phyloP scores from a whole-genome alignment of 148 eudicot species.

The Polygonum maritimum region DNA sequence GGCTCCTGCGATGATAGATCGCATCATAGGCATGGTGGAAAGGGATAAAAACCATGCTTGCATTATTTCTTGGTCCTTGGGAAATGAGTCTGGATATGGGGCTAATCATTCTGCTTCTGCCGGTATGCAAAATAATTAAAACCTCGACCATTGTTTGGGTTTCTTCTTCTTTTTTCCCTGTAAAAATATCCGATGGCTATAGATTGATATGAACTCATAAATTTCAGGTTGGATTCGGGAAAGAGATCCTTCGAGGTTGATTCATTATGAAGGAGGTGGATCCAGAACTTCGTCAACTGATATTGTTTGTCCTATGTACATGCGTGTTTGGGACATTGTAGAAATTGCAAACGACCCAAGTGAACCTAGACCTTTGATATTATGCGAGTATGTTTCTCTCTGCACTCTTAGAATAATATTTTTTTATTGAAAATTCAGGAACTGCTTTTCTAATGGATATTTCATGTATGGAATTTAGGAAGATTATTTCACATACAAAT shows the following conservation, averaged over 20 bases:
- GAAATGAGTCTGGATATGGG: constrained; percentile 93
- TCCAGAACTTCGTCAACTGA: constrained; percentile 89
- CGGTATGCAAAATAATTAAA: constrained; percentile 36
- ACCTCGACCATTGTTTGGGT: neutral
- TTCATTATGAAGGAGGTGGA: constrained; percentile 99
- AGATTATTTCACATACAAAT: neutral
- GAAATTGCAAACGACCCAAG: constrained; percentile 80
- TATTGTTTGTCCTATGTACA: constrained; percentile 96
- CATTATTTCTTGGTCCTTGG: constrained; percentile 90
- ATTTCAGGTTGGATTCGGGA: constrained; percentile 84
- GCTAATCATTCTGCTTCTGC: constrained; percentile 93
- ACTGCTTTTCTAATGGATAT: neutral
- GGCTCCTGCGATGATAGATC: constrained; percentile 88
- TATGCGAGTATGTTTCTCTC: constrained; percentile 79
- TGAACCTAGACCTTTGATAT: constrained; percentile 80
- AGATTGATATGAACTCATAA: neutral
- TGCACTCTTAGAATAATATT: neutral
- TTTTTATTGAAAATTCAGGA: neutral
- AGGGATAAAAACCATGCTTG: constrained; percentile 96
- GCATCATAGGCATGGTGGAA: constrained; percentile 90
- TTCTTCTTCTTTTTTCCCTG: constrained; percentile 8
- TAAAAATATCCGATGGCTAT: neutral
- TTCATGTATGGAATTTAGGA: neutral
- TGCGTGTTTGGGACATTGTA: constrained; percentile 87
- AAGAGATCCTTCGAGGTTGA: constrained; percentile 73